A percentile compares a stretch with the other conserved stretches of the same genome.
Evolutionary conservation across 2,329 filamentous ascomycete species (phyloP).

Genomic region (Helicocarpus griseus): DNA sequence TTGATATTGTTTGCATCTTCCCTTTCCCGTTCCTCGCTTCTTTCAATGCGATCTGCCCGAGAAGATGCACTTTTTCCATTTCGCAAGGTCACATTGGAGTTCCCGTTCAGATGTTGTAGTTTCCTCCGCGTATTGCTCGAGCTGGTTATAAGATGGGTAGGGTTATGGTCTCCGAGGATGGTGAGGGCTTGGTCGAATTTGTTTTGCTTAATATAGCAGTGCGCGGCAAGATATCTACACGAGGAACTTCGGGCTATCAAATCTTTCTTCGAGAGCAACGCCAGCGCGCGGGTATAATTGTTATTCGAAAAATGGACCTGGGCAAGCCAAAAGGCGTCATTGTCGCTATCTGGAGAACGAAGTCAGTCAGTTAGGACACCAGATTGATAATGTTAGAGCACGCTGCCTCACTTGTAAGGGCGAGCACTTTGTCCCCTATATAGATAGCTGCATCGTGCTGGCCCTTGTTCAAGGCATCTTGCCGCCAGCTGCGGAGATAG

Average conservation of each 20-base stretch:
- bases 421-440: slow-evolving; percentile 91
- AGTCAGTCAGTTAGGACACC: slow-evolving; percentile 6
- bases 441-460: slow-evolving; percentile 96
- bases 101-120: slow-evolving; percentile 54
- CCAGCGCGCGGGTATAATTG: slow-evolving; percentile 85
- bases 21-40: slow-evolving; percentile 51
- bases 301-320: slow-evolving; percentile 94
- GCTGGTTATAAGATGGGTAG: slow-evolving; percentile 71
- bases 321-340: slow-evolving; percentile 95
- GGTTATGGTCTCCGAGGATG: slow-evolving; percentile 84
- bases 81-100: slow-evolving; percentile 40
- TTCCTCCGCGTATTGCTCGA: slow-evolving; percentile 58
- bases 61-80: slow-evolving; percentile 38
- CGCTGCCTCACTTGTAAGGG: slow-evolving; percentile 64
- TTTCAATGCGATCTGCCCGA: slow-evolving; percentile 42
- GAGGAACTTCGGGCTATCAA: slow-evolving; percentile 72
- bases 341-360: slow-evolving; percentile 61
- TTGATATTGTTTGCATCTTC: slow-evolving; percentile 68
- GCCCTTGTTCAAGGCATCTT: slow-evolving; percentile 89
- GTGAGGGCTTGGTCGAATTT: slow-evolving; percentile 81
- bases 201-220: slow-evolving; percentile 88
- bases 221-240: slow-evolving; percentile 84
- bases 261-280: slow-evolving; percentile 75
- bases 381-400: slow-evolving; percentile 5
- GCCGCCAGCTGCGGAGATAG: slow-evolving; percentile 87